These are phyloP conservation scores for Hypomyces perniciosus DNA, from an alignment of 2,329 filamentous ascomycete species.

Conservation along the genomic window DNA sequence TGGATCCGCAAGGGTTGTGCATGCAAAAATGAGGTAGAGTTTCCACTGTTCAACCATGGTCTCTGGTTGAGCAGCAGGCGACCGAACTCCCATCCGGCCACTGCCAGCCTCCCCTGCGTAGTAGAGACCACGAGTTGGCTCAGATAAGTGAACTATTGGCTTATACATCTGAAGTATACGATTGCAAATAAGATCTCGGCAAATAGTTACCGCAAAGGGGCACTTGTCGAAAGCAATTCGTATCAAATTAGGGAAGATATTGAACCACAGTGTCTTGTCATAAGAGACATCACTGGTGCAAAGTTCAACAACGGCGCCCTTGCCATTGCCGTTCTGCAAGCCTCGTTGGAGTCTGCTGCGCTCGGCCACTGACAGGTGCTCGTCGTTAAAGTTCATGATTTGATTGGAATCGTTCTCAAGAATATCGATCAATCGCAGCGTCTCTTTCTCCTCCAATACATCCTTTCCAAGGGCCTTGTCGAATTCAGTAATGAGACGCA, in stretches of 20 bases:
- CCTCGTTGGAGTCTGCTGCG: constrained; percentile 86
- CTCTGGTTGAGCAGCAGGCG: constrained; percentile 69
- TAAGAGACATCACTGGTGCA: constrained; percentile 95
- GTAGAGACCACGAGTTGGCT: constrained; percentile 60
- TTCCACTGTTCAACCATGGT: constrained; percentile 97
- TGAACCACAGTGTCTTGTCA: constrained; percentile 93
- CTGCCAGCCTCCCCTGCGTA: constrained; percentile 53
- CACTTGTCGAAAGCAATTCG: constrained; percentile 86
- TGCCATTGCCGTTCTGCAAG: constrained; percentile 74
- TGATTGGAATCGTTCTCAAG: constrained; percentile 83
- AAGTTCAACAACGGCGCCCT: constrained; percentile 84
- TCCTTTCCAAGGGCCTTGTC: constrained; percentile 79
- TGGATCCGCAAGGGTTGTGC: constrained; percentile 84
- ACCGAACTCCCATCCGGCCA: constrained; percentile 45
- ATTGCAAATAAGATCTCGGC: constrained; percentile 86
- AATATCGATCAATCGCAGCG: constrained; percentile 76
- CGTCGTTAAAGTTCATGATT: constrained; percentile 88
- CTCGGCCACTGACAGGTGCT: constrained; percentile 85
- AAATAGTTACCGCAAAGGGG: constrained; percentile 83
- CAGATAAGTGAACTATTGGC: constrained; percentile 71
- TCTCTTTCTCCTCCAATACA: constrained; percentile 52
- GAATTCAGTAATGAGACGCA: constrained; percentile 89
- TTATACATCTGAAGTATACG: constrained; percentile 90
- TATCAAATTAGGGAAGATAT: constrained; percentile 93
- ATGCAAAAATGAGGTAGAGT: constrained; percentile 92